A percentile compares a stretch with the other conserved stretches of the same genome.
Evolutionary conservation across 2,329 filamentous ascomycete species (phyloP).

Genomic region (Ceratocystis eucalypticola): DNA sequence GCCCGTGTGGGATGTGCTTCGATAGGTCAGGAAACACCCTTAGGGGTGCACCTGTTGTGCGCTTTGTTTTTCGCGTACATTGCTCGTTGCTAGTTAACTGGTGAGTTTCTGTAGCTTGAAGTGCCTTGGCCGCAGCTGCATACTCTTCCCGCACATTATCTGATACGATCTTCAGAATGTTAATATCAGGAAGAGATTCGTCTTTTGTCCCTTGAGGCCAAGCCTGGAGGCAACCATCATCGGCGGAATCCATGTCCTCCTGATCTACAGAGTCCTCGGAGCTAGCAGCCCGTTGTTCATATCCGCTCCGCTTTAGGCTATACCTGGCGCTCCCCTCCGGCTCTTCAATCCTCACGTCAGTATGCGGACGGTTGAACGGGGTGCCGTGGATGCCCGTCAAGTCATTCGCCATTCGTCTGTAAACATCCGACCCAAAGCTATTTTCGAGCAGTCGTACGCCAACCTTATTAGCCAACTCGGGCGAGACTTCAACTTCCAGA

Average conservation of each 20-base stretch:
- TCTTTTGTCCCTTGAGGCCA: not conserved
- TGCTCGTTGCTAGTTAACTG: not conserved
- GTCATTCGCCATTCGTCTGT: conserved; percentile 7
- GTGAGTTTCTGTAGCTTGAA: no score
- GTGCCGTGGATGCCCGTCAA: conserved; percentile 6
- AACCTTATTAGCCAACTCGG: not conserved
- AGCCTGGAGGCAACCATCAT: not conserved
- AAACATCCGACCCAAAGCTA: not conserved
- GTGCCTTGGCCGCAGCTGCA: not conserved
- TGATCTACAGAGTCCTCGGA: not conserved
- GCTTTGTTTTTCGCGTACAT: not conserved
- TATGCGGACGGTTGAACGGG: conserved; percentile 6
- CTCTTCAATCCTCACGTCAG: conserved; percentile 7
- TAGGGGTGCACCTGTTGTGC: no score
- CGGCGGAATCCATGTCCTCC: not conserved
- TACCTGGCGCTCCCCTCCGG: not conserved
- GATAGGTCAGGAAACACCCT: not conserved
- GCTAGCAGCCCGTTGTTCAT: not conserved
- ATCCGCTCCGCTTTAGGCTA: not conserved
- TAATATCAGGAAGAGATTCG: not conserved
- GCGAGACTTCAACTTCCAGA: not conserved
- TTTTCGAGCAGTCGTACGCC: not conserved
- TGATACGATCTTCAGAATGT: not conserved
- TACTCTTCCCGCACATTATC: not conserved
- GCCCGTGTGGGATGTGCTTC: not conserved